Evolutionary conservation across 176 grass and related monocot genomes (phyloP).

Genomic region (Musa schizocarpa): DNA sequence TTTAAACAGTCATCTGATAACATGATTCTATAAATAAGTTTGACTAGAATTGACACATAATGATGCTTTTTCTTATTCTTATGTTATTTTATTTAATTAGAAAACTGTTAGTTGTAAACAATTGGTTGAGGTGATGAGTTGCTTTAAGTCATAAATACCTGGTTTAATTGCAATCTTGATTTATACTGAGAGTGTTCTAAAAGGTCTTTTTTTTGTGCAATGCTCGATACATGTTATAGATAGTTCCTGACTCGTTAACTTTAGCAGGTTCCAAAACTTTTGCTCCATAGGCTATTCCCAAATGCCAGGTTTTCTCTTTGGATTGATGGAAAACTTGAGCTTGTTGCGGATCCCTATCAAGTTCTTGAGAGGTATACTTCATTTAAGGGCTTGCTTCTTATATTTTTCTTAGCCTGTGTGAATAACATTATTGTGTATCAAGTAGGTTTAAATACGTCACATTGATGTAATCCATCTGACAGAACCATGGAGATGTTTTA

Average conservation of each 20-base stretch:
- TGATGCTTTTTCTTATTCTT: background rate
- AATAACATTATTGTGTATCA: background rate
- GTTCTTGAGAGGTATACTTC: conserved; percentile 76
- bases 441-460: background rate
- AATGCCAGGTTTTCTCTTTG: conserved; percentile 75
- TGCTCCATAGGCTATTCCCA: conserved; percentile 95
- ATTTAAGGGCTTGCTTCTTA: background rate
- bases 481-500: background rate
- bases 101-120: too few relatives aligned
- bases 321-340: conserved; percentile 99
- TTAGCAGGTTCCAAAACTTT: conserved; percentile 79
- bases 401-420: background rate
- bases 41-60: too few relatives aligned
- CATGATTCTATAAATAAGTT: too few relatives aligned
- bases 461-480: too few relatives aligned
- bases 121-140: background rate
- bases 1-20: too few relatives aligned
- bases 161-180: background rate
- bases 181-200: background rate
- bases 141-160: background rate
- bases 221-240: background rate
- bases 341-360: conserved; percentile 83
- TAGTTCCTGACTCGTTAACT: conserved; percentile 6
- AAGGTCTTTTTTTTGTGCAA: background rate
- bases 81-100: too few relatives aligned